Evolutionary conservation across 2,329 filamentous ascomycete genomes (phyloP), one percentile per base, ranked within the genome.

Genomic region (Cadophora luteo-olivacea): DNA sequence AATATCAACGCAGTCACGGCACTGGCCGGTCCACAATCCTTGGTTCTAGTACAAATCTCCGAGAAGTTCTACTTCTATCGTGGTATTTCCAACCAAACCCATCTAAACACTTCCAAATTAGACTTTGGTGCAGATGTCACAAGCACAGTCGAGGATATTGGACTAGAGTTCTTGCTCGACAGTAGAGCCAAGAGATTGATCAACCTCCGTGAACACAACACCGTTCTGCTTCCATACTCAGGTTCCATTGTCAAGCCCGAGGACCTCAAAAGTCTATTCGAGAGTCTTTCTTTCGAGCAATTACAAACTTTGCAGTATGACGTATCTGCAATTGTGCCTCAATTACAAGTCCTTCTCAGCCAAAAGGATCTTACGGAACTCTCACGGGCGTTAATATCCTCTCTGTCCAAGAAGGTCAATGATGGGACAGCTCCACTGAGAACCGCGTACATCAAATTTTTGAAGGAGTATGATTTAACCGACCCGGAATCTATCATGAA

Each of bases 1-100:
- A 76, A 75, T 41, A 71, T 76, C 69, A 76, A 75, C 65, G 75
- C 75, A 2, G 73, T 75, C 6, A 76, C 75, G 8, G 70, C 75
- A 14, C 69, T 76, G 14, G 74, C 75, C 0, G 75, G 75, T 25
- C 73, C 74, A 36, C 74, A 75, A 49, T 75, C 73, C 3, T 68
- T 76, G 38, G 66, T 76, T 0, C 65, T 75, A 25, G 62, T 75
- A 25, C 71, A 74, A 29, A 70, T 75, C 4, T 66, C 67, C n/a
- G 68, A 70, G 11, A 73, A 71, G 61, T 76, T 72, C 64, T 76
- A 74, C 66, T 75, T 76, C 52, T 76, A 76, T 63, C 52, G 74
- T 24, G 73, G 74, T 24, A 69, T 76, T 32, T 68, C 69, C n/a
- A 70, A 73, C 36, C 70, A 63, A 52, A 49, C 48, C 0, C 48